Conservation (phyloP, 495 filamentous ascomycete species). For the Xylaria intraflava region DNA sequence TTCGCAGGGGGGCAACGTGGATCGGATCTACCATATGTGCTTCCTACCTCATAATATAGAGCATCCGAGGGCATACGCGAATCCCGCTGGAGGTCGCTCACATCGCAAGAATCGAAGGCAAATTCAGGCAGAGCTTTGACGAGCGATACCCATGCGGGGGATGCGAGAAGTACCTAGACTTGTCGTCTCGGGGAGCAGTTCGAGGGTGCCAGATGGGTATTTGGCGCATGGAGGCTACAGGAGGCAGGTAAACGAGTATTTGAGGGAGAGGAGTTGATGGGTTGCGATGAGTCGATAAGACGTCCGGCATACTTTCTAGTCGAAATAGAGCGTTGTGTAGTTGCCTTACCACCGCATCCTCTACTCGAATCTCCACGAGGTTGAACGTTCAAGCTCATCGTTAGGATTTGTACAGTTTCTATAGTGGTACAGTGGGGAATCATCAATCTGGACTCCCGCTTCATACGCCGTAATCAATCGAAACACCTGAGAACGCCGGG, state of each 20-base stretch:
- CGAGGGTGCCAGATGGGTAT: constrained; percentile 35
- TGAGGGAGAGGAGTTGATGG: constrained; percentile 31
- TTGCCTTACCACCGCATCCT: background rate
- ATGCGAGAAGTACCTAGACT: constrained; percentile 21
- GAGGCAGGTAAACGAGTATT: constrained; percentile 32
- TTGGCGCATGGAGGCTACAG: constrained; percentile 35
- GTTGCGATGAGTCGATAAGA: background rate
- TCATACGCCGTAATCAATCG: constrained; percentile 12
- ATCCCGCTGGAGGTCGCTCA: constrained; percentile 45
- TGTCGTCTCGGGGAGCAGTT: constrained; percentile 25
- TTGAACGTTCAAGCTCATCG: background rate
- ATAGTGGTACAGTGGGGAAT: constrained; percentile 12
- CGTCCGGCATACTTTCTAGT: background rate
- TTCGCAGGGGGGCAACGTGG: no score
- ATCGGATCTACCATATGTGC: no score
- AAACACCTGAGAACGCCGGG: constrained; percentile 35
- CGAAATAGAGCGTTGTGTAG: background rate
- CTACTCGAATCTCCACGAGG: background rate
- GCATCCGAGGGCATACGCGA: constrained; percentile 44
- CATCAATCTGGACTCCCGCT: constrained; percentile 1
- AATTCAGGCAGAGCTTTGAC: constrained; percentile 14
- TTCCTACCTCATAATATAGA: no score
- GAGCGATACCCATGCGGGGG: constrained; percentile 19
- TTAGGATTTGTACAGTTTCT: constrained; percentile 10
- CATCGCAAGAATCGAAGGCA: constrained; percentile 23